These are phyloP conservation scores for Patellifolia procumbens DNA, from an alignment of 179 eudicot species.

Conservation along the genomic window DNA sequence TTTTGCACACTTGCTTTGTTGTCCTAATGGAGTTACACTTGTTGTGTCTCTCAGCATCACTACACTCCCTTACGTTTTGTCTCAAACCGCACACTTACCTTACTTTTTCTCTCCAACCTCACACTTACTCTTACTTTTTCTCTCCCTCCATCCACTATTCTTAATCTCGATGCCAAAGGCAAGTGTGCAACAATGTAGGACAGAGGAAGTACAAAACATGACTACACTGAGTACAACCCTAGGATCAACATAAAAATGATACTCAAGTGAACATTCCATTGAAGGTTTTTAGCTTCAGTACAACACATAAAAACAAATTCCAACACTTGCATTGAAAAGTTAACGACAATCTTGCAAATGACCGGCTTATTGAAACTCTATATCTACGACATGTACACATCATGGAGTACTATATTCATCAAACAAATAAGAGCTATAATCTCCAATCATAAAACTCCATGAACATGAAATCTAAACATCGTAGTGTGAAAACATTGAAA, in stretches of 20 bases:
- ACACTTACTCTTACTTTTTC: background rate
- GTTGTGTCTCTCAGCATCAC: too few species aligned
- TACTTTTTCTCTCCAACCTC: too few species aligned
- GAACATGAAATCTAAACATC: background rate
- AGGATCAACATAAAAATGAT: background rate
- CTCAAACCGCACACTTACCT: too few species aligned
- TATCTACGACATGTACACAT: background rate
- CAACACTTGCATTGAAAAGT: background rate
- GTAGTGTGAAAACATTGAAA: background rate
- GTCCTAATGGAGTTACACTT: too few species aligned
- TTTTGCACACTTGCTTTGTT: background rate
- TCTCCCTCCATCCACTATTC: background rate
- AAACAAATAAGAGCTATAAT: background rate
- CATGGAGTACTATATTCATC: background rate
- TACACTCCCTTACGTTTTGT: too few species aligned
- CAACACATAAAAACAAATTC: background rate
- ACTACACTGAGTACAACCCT: background rate
- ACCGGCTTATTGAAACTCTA: background rate
- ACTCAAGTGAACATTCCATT: background rate
- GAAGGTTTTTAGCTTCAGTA: background rate
- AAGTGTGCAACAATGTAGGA: background rate
- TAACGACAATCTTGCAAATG: background rate
- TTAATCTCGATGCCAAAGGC: background rate
- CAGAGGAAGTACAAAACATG: background rate
- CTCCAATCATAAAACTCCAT: conserved; percentile 7